These are phyloP conservation scores for Globisporangium paroecandrum DNA, from an alignment of 352 stramenopile species.

Conservation along the genomic window DNA sequence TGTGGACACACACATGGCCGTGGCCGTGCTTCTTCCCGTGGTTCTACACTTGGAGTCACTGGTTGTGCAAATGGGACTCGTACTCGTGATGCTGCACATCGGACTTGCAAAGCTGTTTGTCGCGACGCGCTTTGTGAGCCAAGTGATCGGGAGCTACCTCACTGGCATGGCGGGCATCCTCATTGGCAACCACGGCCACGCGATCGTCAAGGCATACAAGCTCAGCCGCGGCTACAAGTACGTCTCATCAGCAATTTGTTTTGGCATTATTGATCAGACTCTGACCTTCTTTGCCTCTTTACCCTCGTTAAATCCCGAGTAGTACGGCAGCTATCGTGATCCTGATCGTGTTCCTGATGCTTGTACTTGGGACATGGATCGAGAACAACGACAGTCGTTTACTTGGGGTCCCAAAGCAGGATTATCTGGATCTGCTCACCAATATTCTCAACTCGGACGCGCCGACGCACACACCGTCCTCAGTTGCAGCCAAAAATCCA, in stretches of 20 bases:
- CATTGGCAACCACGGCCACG: constrained; percentile 55
- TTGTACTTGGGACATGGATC: constrained; percentile 60
- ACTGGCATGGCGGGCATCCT: constrained; percentile 54
- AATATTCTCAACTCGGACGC: constrained; percentile 59
- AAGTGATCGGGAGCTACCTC: constrained; percentile 59
- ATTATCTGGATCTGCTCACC: constrained; percentile 59
- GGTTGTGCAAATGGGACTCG: constrained; percentile 23
- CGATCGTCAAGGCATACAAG: constrained; percentile 42
- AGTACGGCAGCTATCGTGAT: constrained; percentile 44
- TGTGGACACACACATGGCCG: constrained; percentile 70
- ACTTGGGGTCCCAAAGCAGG: constrained; percentile 52
- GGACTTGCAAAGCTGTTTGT: constrained; percentile 34
- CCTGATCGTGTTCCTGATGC: constrained; percentile 44
- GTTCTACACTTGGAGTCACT: constrained; percentile 38
- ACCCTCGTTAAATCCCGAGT: not conserved
- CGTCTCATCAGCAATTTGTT: not conserved
- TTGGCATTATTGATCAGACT: not conserved
- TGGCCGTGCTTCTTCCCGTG: constrained; percentile 62
- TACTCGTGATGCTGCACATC: constrained; percentile 32
- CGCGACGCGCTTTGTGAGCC: constrained; percentile 45
- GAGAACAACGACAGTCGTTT: constrained; percentile 76
- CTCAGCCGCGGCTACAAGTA: constrained; percentile 44
- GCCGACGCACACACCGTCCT: not conserved
- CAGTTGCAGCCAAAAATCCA: not conserved
- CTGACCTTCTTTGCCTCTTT: not conserved